phyloP scores from a whole-genome alignment of 495 filamentous ascomycete genomes.

The Oleoguttula mirabilis region DNA sequence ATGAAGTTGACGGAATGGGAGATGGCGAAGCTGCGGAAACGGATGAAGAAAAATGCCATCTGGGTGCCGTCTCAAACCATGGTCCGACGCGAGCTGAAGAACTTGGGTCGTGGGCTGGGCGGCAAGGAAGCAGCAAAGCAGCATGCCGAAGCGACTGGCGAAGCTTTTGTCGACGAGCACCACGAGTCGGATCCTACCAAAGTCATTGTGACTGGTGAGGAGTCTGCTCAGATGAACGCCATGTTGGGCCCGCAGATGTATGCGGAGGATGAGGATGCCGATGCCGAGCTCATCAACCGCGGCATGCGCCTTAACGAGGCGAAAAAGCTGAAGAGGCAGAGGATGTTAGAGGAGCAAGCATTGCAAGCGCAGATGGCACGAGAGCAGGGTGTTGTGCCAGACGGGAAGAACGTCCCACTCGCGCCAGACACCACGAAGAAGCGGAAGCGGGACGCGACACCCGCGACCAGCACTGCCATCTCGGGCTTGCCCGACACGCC shows the following conservation, averaged over 20 bases:
- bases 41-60: constrained; percentile 98
- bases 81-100: constrained; percentile 77
- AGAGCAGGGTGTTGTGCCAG: constrained; percentile 13
- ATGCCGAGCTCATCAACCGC: constrained; percentile 57
- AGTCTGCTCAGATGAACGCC: constrained; percentile 29
- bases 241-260: constrained; percentile 15
- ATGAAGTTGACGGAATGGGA: constrained; percentile 81
- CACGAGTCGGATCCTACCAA: constrained; percentile 31
- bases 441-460: constrained; percentile 25
- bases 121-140: constrained; percentile 58
- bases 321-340: constrained; percentile 78
- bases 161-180: constrained; percentile 41
- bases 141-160: constrained; percentile 54
- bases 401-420: constrained; percentile 1
- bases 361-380: constrained; percentile 29
- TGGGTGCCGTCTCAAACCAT: constrained; percentile 95
- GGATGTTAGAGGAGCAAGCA: constrained; percentile 53
- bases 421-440: constrained; percentile 21
- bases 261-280: constrained; percentile 24
- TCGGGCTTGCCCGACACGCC: constrained; percentile 3
- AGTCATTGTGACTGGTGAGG: constrained; percentile 38
- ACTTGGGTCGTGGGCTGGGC: constrained; percentile 63
- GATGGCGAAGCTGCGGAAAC: constrained; percentile 78
- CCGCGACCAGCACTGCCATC: not conserved
- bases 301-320: constrained; percentile 89